A percentile compares a stretch with the other conserved stretches of the same genome.
Evolutionary conservation across 768 basidiomycete species (phyloP).

Genomic region (Leccinum subtestaceum): DNA sequence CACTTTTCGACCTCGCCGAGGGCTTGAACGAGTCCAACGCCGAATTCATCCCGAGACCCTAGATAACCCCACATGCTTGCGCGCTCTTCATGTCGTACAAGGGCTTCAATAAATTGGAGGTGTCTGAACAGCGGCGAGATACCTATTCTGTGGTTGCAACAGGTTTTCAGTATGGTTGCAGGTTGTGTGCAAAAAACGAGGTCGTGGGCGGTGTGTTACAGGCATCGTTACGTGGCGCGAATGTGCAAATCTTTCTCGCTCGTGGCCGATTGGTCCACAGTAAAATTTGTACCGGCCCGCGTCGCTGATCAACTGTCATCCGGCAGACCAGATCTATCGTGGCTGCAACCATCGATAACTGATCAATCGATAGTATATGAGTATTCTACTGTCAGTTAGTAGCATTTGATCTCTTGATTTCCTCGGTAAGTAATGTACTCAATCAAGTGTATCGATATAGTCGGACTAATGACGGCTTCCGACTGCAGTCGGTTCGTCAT

Average conservation of each 20-base stretch:
- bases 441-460: too few species aligned
- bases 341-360: constrained; percentile 22
- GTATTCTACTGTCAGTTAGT: neutral
- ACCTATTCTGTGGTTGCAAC: neutral
- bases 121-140: neutral
- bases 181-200: constrained; percentile 1
- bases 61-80: neutral
- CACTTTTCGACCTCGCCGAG: neutral
- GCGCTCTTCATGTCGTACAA: neutral
- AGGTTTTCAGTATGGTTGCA: neutral
- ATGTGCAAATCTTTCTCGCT: constrained; percentile 19
- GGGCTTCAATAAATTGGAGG: neutral
- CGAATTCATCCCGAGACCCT: neutral
- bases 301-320: constrained; percentile 14
- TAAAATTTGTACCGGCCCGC: constrained; percentile 7
- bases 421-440: too few species aligned
- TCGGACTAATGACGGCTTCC: neutral
- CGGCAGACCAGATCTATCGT: constrained; percentile 2
- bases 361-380: neutral
- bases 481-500: constrained; percentile 10
- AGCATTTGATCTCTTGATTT: too few species aligned
- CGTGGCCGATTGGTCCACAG: constrained; percentile 16
- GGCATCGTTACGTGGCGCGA: constrained; percentile 10
- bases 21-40: neutral
- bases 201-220: constrained; percentile 17